These are phyloP conservation scores for Metschnikowia kunwiensis DNA, from an alignment of 805 yeast genomes.

Conservation along the genomic window DNA sequence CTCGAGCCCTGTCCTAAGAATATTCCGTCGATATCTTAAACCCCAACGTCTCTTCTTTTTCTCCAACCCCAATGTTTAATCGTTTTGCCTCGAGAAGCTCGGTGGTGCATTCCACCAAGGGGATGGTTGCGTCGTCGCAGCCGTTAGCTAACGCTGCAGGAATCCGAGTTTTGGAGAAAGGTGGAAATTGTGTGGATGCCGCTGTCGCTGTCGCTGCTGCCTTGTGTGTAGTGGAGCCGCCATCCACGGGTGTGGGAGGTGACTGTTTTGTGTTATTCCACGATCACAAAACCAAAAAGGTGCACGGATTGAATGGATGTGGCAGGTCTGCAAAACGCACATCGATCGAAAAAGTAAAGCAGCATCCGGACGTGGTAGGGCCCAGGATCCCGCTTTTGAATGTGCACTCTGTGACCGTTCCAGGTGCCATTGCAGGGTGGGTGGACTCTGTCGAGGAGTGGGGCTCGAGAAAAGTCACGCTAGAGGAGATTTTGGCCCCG, in stretches of 20 bases:
- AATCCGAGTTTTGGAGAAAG: constrained; percentile 56
- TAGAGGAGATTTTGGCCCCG: constrained; percentile 57
- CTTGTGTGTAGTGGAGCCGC: constrained; percentile 54
- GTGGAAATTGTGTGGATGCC: constrained; percentile 74
- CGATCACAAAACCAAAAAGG: constrained; percentile 42
- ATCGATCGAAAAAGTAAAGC: constrained; percentile 45
- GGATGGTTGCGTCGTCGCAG: constrained; percentile 73
- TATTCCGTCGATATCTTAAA: too few species aligned
- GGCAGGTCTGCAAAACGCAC: constrained; percentile 62
- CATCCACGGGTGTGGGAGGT: constrained; percentile 64
- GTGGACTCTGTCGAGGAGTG: constrained; percentile 61
- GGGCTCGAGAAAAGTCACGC: constrained; percentile 67
- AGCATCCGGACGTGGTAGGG: constrained; percentile 21
- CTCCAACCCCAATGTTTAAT: constrained; percentile 10
- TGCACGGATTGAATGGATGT: constrained; percentile 70
- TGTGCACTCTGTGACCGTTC: constrained; percentile 63
- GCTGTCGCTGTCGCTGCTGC: constrained; percentile 59
- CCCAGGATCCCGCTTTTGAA: constrained; percentile 51
- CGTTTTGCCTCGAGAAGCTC: constrained; percentile 61
- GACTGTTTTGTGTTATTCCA: constrained; percentile 66
- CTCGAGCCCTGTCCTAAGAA: too few species aligned
- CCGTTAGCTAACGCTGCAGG: constrained; percentile 78
- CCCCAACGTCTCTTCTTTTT: too few species aligned
- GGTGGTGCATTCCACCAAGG: constrained; percentile 68
- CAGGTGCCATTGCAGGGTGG: constrained; percentile 84